phyloP scores from a whole-genome alignment of 2,329 filamentous ascomycete species.

The Colletotrichum horii region DNA sequence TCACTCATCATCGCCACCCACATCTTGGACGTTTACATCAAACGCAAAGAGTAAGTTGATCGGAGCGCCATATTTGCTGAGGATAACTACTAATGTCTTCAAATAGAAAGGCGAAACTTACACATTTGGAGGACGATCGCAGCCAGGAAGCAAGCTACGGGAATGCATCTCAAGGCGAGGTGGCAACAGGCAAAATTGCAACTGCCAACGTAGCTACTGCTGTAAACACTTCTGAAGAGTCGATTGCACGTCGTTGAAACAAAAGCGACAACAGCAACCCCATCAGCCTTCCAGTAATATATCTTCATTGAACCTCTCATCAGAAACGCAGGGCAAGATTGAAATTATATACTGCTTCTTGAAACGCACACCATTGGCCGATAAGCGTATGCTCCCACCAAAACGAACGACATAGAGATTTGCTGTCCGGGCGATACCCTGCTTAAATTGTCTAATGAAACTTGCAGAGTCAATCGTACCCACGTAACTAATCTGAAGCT shows the following conservation, averaged over 20 bases:
- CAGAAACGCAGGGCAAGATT: too few relatives aligned
- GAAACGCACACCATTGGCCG: too few relatives aligned
- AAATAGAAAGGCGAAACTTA: neutral
- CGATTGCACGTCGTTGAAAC: neutral
- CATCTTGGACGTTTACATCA: conserved; percentile 19
- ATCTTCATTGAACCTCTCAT: neutral
- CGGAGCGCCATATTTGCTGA: accelerated
- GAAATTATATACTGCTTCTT: too few relatives aligned
- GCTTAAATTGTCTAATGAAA: too few relatives aligned
- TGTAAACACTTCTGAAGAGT: neutral
- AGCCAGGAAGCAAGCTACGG: neutral
- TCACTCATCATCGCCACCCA: conserved; percentile 17
- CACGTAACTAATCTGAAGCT: too few relatives aligned
- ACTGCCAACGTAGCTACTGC: neutral
- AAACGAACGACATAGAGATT: too few relatives aligned
- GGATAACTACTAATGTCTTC: neutral
- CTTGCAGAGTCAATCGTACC: too few relatives aligned
- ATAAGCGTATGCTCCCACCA: too few relatives aligned
- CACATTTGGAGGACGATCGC: neutral
- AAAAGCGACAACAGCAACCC: neutral
- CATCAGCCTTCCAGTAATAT: neutral
- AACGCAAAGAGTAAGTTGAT: conserved; percentile 15
- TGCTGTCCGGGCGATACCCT: too few relatives aligned
- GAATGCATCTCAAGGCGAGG: neutral
- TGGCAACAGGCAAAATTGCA: neutral